A percentile compares a stretch with the other conserved stretches of the same genome.
Evolutionary conservation across 768 basidiomycete genomes (phyloP).

Genomic region (Sporobolomyces phaffii): DNA sequence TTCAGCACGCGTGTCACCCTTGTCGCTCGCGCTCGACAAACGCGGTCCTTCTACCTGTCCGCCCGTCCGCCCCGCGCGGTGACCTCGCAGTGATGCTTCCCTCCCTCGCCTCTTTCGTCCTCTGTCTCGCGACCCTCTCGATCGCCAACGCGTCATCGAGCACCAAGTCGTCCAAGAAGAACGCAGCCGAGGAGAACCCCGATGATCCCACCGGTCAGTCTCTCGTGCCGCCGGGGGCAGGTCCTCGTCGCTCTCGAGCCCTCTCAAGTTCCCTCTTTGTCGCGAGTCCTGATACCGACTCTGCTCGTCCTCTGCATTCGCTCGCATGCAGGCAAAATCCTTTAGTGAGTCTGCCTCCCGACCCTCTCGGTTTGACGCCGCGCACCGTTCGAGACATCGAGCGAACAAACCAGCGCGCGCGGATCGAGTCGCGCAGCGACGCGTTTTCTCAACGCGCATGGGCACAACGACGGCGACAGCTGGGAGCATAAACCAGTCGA

Average conservation of each 20-base stretch:
- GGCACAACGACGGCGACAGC: no score
- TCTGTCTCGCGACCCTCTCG: neutral
- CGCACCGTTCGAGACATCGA: no score
- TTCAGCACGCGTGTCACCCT: no score
- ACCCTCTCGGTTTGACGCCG: no score
- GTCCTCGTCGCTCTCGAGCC: neutral
- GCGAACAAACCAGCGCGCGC: no score
- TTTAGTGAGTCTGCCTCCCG: constrained; percentile 11
- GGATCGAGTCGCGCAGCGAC: no score
- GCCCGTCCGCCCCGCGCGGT: neutral
- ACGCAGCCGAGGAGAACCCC: constrained; percentile 8
- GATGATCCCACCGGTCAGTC: constrained; percentile 25
- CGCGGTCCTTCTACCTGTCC: neutral
- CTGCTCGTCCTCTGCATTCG: no score
- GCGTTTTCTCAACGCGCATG: no score
- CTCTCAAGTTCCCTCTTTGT: neutral
- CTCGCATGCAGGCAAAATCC: constrained; percentile 8
- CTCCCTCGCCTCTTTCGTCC: neutral
- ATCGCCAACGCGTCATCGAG: neutral
- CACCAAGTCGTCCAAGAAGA: neutral
- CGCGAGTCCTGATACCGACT: neutral
- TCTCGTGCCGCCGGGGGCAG: no score
- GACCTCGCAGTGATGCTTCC: neutral
- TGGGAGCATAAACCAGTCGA: no score
- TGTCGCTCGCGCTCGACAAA: no score